Conservation (phyloP, 768 basidiomycete genomes). For the Suillus brevipes region DNA sequence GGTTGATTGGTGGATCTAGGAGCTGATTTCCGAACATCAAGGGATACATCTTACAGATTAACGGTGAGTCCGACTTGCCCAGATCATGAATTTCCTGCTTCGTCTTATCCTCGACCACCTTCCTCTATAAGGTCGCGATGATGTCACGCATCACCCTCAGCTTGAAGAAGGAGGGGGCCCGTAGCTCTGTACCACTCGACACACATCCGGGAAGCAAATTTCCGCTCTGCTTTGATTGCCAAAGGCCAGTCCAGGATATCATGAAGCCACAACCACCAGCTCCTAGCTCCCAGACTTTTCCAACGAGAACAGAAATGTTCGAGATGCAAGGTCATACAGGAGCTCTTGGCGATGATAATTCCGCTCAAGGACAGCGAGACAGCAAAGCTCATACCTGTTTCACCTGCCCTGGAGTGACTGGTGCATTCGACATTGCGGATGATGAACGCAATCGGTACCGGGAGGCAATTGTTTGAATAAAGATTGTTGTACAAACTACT, state of each 20-base stretch:
- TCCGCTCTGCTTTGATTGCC: not conserved
- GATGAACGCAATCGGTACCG: not conserved
- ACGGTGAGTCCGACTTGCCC: not conserved
- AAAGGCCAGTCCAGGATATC: not conserved
- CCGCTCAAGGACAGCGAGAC: not conserved
- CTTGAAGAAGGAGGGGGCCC: constrained; percentile 42
- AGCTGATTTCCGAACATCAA: not conserved
- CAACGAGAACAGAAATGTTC: not conserved
- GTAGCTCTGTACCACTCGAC: not conserved
- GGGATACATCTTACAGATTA: not conserved
- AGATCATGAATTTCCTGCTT: not conserved
- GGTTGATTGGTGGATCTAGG: not conserved
- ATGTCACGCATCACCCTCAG: constrained; percentile 69
- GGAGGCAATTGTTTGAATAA: not conserved
- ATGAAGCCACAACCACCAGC: not conserved
- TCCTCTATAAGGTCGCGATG: constrained; percentile 50
- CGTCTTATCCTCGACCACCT: not conserved
- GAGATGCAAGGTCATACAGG: not conserved
- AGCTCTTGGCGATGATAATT: not conserved
- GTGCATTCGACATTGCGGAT: not conserved
- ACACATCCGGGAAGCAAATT: not conserved
- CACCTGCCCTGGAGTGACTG: not conserved
- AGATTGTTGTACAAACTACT: not conserved
- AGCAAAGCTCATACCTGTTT: not conserved
- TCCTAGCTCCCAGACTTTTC: not conserved